These are phyloP conservation scores for Sextonia rubra DNA, from an alignment of 164 flowering plant species.

Conservation along the genomic window DNA sequence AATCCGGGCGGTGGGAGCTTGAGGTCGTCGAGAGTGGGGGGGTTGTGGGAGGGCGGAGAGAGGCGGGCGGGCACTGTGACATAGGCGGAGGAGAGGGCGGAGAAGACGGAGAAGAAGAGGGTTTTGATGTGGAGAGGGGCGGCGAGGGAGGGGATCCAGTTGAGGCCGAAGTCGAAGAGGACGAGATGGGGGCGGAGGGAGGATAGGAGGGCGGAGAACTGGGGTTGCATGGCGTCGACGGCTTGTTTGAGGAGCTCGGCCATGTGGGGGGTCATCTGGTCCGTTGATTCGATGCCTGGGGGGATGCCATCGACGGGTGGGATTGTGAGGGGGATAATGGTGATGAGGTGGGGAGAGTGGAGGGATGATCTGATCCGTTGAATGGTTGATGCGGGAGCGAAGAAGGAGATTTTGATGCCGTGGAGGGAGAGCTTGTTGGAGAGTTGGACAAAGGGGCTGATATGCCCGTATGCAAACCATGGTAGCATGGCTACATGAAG, in stretches of 20 bases:
- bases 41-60: neutral
- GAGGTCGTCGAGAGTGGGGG: conserved; percentile 21
- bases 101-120: conserved; percentile 19
- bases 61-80: conserved; percentile 8
- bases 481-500: conserved; percentile 15
- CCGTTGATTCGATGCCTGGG: conserved; percentile 11
- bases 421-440: conserved; percentile 8
- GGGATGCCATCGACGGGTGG: conserved; percentile 22
- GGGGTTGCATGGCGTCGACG: conserved; percentile 24
- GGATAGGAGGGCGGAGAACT: conserved; percentile 18
- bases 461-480: conserved; percentile 12
- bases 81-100: conserved; percentile 15
- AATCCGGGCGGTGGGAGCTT: conserved; percentile 21
- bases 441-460: conserved; percentile 7
- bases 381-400: conserved; percentile 3
- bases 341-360: neutral
- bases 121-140: conserved; percentile 22
- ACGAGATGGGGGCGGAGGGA: conserved; percentile 27
- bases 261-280: conserved; percentile 2
- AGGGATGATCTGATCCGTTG: conserved; percentile 6
- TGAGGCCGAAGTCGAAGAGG: conserved; percentile 26
- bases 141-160: conserved; percentile 29
- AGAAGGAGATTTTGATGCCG: conserved; percentile 7
- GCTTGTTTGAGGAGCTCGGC: conserved; percentile 31
- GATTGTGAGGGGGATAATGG: conserved; percentile 5